phyloP scores from a whole-genome alignment of 176 grass and related monocot species.

The Triticum urartu region DNA sequence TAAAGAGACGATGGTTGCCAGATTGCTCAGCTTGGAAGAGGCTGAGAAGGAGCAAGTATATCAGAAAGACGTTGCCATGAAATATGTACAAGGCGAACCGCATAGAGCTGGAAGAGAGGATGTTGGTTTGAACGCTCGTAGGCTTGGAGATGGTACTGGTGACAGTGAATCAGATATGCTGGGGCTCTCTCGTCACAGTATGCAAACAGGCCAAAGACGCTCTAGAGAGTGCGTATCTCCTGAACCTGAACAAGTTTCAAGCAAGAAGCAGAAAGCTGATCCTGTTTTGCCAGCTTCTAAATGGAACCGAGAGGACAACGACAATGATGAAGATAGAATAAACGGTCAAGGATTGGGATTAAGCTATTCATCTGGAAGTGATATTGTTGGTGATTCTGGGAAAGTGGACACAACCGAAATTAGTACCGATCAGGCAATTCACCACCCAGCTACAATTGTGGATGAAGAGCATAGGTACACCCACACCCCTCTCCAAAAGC shows the following conservation, averaged over 20 bases:
- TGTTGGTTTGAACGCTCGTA: slow-evolving; percentile 27
- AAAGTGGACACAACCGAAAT: slow-evolving; percentile 50
- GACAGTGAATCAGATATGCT: slow-evolving; percentile 36
- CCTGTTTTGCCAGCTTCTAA: slow-evolving; percentile 90
- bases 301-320: slow-evolving; percentile 91
- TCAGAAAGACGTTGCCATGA: slow-evolving; percentile 53
- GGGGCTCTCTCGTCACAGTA: slow-evolving; percentile 25
- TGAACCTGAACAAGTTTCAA: slow-evolving; percentile 28
- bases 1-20: slow-evolving; percentile 96
- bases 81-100: slow-evolving; percentile 48
- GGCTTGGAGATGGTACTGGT: slow-evolving; percentile 24
- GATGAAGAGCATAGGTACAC: slow-evolving; percentile 84
- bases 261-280: slow-evolving; percentile 59
- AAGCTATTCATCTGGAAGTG: slow-evolving; percentile 96
- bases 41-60: slow-evolving; percentile 72
- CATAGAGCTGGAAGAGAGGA: slow-evolving; percentile 51
- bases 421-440: slow-evolving; percentile 22
- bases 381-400: slow-evolving; percentile 58
- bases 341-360: slow-evolving; percentile 57
- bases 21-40: slow-evolving; percentile 92
- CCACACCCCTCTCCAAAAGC: background rate
- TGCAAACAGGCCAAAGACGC: slow-evolving; percentile 22
- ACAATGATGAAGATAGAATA: slow-evolving; percentile 62
- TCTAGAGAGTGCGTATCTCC: slow-evolving; percentile 23
- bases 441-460: slow-evolving; percentile 59